Evolutionary conservation across 441 rosid species (phyloP).

Genomic region (Capsella rubella): DNA sequence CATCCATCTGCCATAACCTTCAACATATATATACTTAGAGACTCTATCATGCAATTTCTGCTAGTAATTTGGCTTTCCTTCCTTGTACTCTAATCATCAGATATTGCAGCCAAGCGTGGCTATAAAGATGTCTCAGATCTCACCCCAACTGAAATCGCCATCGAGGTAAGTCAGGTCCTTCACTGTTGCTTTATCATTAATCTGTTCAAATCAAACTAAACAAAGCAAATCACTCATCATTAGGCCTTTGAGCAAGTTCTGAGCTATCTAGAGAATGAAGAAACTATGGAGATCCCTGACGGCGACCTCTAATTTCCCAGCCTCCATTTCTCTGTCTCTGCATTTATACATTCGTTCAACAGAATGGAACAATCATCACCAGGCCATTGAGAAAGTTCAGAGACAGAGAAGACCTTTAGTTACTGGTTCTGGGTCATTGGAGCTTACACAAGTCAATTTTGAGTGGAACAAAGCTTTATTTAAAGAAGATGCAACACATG

Average conservation of each 20-base stretch:
- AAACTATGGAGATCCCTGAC: conserved; percentile 12
- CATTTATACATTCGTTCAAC: conserved; percentile 19
- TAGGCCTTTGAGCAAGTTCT: conserved; percentile 43
- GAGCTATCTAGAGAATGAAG: conserved; percentile 28
- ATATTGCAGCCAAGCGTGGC: conserved; percentile 73
- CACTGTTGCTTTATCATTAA: background rate
- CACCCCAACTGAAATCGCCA: conserved; percentile 73
- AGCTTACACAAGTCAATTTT: conserved; percentile 28
- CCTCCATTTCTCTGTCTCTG: conserved; percentile 14
- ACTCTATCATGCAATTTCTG: conserved; percentile 9
- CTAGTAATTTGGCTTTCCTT: conserved; percentile 9
- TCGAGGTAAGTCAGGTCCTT: conserved; percentile 48
- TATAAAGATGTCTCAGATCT: conserved; percentile 59
- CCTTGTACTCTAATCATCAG: conserved; percentile 46
- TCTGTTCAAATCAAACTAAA: background rate
- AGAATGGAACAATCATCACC: conserved; percentile 8
- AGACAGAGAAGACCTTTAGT: conserved; percentile 16
- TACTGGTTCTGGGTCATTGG: conserved; percentile 15
- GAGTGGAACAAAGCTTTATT: conserved; percentile 6
- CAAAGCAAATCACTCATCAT: background rate
- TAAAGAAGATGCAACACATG: background rate
- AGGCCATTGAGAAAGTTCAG: conserved; percentile 64
- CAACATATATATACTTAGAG: background rate
- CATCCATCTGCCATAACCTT: conserved; percentile 1
- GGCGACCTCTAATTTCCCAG: background rate